These are phyloP conservation scores for Schizophyllum commune DNA, from an alignment of 1,284 basidiomycete species.

Conservation along the genomic window DNA sequence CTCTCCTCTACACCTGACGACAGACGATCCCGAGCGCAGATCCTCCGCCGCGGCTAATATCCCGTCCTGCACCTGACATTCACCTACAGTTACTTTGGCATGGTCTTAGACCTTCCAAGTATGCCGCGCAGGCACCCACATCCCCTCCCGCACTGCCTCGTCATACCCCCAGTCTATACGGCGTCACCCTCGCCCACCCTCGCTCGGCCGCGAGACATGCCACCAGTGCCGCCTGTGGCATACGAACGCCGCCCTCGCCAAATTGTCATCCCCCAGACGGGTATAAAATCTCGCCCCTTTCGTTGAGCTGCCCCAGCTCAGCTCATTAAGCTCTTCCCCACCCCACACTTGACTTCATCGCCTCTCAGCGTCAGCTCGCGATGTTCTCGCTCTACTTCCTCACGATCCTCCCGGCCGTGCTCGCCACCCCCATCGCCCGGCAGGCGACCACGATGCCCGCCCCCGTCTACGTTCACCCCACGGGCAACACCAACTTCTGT, in stretches of 20 bases:
- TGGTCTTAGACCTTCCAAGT: not conserved
- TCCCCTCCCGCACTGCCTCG: not conserved
- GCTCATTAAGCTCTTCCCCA: not conserved
- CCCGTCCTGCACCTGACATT: not conserved
- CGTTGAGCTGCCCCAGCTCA: not conserved
- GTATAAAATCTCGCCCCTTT: not conserved
- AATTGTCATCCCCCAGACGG: not conserved
- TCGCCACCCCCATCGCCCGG: not conserved
- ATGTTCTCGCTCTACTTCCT: not conserved
- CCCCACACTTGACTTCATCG: not conserved
- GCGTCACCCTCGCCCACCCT: not conserved
- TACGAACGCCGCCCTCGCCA: not conserved
- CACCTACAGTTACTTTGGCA: not conserved
- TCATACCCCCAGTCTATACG: not conserved
- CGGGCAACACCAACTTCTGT: not conserved
- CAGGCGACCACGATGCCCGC: not conserved
- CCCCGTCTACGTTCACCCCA: not conserved
- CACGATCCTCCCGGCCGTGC: not conserved
- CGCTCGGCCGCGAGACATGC: not conserved
- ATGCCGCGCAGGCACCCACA: not conserved
- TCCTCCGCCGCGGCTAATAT: not conserved
- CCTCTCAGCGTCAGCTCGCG: not conserved
- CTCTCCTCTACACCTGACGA: not conserved
- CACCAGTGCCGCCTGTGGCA: not conserved
- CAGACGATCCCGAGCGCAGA: too few relatives aligned